Percentiles rank a stretch among this genome's conserved stretches.
These are phyloP conservation scores for Termitomyces sp. DNA, from an alignment of 768 basidiomycete genomes.

Conservation along the genomic window DNA sequence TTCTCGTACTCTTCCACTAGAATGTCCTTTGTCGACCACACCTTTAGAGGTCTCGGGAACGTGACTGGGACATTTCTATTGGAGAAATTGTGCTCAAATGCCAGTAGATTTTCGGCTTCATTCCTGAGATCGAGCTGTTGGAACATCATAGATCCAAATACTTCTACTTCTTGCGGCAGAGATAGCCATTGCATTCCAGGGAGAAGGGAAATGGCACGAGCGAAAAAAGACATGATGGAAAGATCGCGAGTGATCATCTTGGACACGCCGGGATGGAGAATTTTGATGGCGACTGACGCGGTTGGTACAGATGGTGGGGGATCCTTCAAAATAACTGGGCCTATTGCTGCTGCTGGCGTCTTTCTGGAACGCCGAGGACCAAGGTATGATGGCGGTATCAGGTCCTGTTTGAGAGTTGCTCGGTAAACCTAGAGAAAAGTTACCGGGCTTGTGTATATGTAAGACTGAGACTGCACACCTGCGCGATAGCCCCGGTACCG, in stretches of 20 bases:
- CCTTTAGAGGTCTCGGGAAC: slow-evolving; percentile 83
- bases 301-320: slow-evolving; percentile 73
- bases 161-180: slow-evolving; percentile 88
- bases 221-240: slow-evolving; percentile 93
- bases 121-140: slow-evolving; percentile 88
- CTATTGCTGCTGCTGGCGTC: slow-evolving; percentile 38
- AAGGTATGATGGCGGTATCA: slow-evolving; percentile 83
- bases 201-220: slow-evolving; percentile 65
- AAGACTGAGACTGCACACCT: slow-evolving; percentile 35
- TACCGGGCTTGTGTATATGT: neutral
- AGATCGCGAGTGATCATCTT: slow-evolving; percentile 87
- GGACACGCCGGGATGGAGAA: slow-evolving; percentile 83
- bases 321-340: slow-evolving; percentile 52
- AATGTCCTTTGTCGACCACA: slow-evolving; percentile 78
- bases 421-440: slow-evolving; percentile 65
- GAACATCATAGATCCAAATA: slow-evolving; percentile 96
- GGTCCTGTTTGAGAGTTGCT: slow-evolving; percentile 76
- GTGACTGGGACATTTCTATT: slow-evolving; percentile 74
- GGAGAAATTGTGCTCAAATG: slow-evolving; percentile 84
- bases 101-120: slow-evolving; percentile 83
- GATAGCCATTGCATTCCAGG: slow-evolving; percentile 98
- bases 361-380: slow-evolving; percentile 61
- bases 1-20: slow-evolving; percentile 93
- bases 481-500: slow-evolving; percentile 98
- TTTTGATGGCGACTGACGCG: slow-evolving; percentile 90